Conservation (phyloP, 768 basidiomycete genomes). For the Tephrocybe rancida region DNA sequence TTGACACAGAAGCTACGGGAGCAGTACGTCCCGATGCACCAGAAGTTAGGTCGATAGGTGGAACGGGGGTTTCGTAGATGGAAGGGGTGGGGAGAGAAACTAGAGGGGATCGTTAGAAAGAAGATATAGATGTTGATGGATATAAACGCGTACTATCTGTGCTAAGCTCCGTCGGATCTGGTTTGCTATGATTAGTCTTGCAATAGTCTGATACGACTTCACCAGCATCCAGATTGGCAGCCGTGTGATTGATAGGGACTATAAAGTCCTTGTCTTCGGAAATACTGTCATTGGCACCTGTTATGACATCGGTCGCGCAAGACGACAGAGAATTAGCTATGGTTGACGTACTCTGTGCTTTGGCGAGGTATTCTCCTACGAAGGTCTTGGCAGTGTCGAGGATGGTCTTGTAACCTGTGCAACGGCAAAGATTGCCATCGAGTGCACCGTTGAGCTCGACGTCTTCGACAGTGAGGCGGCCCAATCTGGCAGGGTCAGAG, state of each 20-base stretch:
- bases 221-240: constrained; percentile 16
- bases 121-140: neutral
- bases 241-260: constrained; percentile 15
- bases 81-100: neutral
- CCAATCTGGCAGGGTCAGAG: constrained; percentile 17
- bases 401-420: constrained; percentile 19
- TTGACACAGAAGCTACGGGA: neutral
- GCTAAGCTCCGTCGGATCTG: neutral
- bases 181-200: neutral
- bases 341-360: constrained; percentile 6
- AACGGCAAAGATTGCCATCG: constrained; percentile 18
- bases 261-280: constrained; percentile 6
- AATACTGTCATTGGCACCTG: neutral
- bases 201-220: constrained; percentile 11
- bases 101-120: neutral
- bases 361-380: constrained; percentile 16
- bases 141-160: constrained; percentile 6
- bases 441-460: constrained; percentile 18
- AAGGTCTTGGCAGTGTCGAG: constrained; percentile 19
- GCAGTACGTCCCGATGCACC: constrained; percentile 2
- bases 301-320: neutral
- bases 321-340: too few relatives aligned
- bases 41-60: neutral
- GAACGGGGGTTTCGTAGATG: neutral
- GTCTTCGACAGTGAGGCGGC: constrained; percentile 15